Base-by-base conservation (phyloP, 2,329 filamentous ascomycete genomes). In the Penicillium sp. region DNA sequence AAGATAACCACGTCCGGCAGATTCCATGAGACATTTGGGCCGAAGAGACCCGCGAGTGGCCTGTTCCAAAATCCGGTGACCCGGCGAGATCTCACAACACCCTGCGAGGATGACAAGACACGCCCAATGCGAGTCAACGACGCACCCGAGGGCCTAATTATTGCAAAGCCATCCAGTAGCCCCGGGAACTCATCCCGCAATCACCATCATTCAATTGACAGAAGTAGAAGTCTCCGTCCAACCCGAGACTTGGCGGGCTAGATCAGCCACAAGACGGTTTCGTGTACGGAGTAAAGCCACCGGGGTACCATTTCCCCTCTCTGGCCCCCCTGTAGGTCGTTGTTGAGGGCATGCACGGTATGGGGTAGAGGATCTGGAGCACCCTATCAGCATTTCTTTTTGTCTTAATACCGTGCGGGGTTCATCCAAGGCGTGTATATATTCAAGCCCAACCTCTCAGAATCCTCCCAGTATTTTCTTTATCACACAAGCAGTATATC, bases 1-100 rank as follows among this genome's bases (percentile, higher is more conserved):
- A 36, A 59, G 59, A 53, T 55, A 51, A 38, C 48, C 54, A 61
- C 53, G 61, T 66, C 61, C 64, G 59, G 57, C 58, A 55, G 53
- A 50, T 61, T 62, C 62, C 65, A 61, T 67, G 61, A 67, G 64
- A 66, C 64, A 64, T 67, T 66, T 67, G 49, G 61, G 57, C 64
- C 64, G 63, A 64, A 61, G 53, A 60, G 53, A 55, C 61, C 60
- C 57, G 61, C 65, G 62, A 67, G 65, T 67, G 65, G 65, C 61
- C 64, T 61, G 58, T 64, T 66, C 62, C 49, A 66, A 51, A 67
- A 66, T 67, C 64, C 65, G 65, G 62, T 64, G 62, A 61, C 64
- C 65, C 65, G 60, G 53, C 59, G 58, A 62, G 55, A 59, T 61
- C 62, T 67, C 64, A 64, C 65, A 65, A 61, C 56, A 57, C 57